A percentile compares a stretch with the other conserved stretches of the same genome.
These are phyloP conservation scores for Phaeomoniella chlamydospora DNA, from an alignment of 2,329 filamentous ascomycete genomes.

Conservation along the genomic window DNA sequence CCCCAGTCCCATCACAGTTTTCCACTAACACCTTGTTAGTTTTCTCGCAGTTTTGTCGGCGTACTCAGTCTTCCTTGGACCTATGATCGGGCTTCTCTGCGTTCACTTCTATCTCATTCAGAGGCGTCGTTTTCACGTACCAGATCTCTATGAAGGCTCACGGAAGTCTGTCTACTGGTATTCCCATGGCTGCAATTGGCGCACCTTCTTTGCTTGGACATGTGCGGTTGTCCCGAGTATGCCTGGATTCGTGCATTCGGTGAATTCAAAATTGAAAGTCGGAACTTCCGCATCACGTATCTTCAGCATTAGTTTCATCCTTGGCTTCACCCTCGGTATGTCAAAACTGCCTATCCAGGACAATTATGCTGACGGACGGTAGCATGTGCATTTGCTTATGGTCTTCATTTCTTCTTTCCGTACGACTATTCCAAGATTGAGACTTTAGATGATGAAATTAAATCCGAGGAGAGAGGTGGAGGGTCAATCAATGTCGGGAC, in stretches of 20 bases:
- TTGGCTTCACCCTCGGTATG: background rate
- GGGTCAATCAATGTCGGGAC: too few species aligned
- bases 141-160: conserved; percentile 25
- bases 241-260: conserved; percentile 27
- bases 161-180: conserved; percentile 20
- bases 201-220: conserved; percentile 21
- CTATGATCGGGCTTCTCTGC: conserved; percentile 26
- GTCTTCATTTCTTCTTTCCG: conserved; percentile 4
- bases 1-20: background rate
- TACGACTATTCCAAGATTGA: too few species aligned
- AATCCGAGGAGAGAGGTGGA: too few species aligned
- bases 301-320: background rate
- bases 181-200: conserved; percentile 16
- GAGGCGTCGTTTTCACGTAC: conserved; percentile 22
- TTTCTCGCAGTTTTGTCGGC: conserved; percentile 12
- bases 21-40: background rate
- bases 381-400: conserved; percentile 4
- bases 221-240: conserved; percentile 24
- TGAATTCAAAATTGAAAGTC: conserved; percentile 19
- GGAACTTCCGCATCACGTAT: background rate
- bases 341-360: background rate
- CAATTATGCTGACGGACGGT: background rate
- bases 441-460: too few species aligned
- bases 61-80: conserved; percentile 45
- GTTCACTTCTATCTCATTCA: conserved; percentile 22